These are phyloP conservation scores for Mortierella sp. DNA, from an alignment of 371 early-diverging fungal genomes.

Conservation along the genomic window DNA sequence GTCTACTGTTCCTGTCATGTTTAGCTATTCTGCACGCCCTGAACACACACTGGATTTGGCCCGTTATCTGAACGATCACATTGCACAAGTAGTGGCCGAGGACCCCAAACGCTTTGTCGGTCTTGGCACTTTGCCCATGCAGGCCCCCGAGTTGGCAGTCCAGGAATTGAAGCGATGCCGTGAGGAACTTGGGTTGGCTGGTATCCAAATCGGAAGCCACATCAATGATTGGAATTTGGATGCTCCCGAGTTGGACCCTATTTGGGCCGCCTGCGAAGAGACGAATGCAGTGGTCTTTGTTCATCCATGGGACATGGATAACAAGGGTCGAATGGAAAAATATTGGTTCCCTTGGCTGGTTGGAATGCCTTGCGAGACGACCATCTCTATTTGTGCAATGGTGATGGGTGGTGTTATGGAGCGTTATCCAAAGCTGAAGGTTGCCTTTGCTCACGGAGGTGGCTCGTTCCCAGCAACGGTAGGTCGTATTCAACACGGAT, in stretches of 20 bases:
- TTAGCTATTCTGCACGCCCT: conserved; percentile 72
- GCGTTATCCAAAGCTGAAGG: conserved; percentile 68
- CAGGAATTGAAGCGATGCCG: conserved; percentile 74
- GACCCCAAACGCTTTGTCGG: conserved; percentile 74
- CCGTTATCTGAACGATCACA: conserved; percentile 75
- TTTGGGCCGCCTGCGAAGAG: conserved; percentile 77
- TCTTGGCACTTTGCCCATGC: conserved; percentile 81
- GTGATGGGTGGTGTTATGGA: conserved; percentile 78
- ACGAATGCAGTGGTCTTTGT: conserved; percentile 72
- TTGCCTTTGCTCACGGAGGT: conserved; percentile 80
- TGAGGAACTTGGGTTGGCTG: conserved; percentile 70
- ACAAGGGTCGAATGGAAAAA: conserved; percentile 69
- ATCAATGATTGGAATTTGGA: conserved; percentile 80
- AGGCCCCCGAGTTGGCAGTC: conserved; percentile 73
- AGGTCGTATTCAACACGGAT: conserved; percentile 77
- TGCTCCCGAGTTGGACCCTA: conserved; percentile 72
- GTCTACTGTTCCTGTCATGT: conserved; percentile 79
- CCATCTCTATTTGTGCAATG: conserved; percentile 72
- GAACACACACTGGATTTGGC: conserved; percentile 64
- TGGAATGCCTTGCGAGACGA: conserved; percentile 82
- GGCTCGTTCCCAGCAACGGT: conserved; percentile 76
- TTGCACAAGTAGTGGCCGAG: conserved; percentile 71
- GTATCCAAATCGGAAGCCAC: conserved; percentile 80
- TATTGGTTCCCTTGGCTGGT: conserved; percentile 83
- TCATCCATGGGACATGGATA: conserved; percentile 82